Evolutionary conservation across 106 monocot genomes (phyloP).

Genomic region (Allium cepa): DNA sequence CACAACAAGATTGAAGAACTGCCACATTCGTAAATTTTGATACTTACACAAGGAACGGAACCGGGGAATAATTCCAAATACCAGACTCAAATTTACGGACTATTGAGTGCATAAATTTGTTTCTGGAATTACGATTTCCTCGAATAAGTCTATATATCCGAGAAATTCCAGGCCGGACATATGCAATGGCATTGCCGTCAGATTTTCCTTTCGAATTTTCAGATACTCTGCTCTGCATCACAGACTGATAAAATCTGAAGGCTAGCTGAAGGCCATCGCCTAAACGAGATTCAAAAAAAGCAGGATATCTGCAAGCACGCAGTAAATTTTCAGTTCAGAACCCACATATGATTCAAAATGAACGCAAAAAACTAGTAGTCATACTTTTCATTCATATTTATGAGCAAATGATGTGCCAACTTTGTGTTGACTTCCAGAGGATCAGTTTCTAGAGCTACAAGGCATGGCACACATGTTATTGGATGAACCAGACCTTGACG

Average conservation of each 20-base stretch:
- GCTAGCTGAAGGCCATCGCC: slow-evolving; percentile 96
- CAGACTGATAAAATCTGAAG: slow-evolving; percentile 72
- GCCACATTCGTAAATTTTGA: not conserved
- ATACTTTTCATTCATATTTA: slow-evolving; percentile 99
- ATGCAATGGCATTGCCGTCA: slow-evolving; percentile 43
- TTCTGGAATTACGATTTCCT: slow-evolving; percentile 76
- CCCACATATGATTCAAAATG: not conserved
- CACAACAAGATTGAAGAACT: not conserved
- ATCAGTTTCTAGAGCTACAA: slow-evolving; percentile 95
- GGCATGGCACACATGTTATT: slow-evolving; percentile 89
- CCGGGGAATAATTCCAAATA: slow-evolving; percentile 37
- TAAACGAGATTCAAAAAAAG: slow-evolving; percentile 92
- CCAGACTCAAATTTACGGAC: slow-evolving; percentile 91
- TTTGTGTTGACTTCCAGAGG: slow-evolving; percentile 76
- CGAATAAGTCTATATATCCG: slow-evolving; percentile 90
- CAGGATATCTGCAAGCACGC: slow-evolving; percentile 68
- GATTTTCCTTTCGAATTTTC: slow-evolving; percentile 44
- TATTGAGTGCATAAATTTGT: slow-evolving; percentile 96
- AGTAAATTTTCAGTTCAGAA: not conserved
- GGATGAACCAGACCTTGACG: slow-evolving; percentile 99
- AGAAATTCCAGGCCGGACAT: slow-evolving; percentile 80
- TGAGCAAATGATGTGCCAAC: slow-evolving; percentile 89
- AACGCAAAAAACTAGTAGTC: not conserved
- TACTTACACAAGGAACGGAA: slow-evolving; percentile 90
- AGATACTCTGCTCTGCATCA: slow-evolving; percentile 24